Conservation (phyloP, 2,329 filamentous ascomycete species). For the Alternaria consortialis region DNA sequence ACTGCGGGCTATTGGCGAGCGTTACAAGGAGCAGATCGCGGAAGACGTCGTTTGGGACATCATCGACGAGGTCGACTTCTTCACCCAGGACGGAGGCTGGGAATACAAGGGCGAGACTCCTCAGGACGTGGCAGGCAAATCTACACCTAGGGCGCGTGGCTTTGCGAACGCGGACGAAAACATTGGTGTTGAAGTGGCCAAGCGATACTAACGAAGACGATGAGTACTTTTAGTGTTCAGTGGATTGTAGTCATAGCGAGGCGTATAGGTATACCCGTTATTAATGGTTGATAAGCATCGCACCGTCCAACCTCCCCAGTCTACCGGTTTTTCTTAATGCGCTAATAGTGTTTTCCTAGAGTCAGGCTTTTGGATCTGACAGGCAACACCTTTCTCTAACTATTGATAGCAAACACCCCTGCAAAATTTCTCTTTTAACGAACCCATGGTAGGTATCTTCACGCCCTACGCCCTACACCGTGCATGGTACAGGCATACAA, state of each 20-base stretch:
- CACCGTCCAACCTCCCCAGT: neutral
- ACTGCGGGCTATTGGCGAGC: constrained; percentile 73
- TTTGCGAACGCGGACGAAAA: constrained; percentile 51
- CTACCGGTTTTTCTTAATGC: neutral
- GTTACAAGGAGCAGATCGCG: constrained; percentile 91
- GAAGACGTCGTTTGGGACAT: constrained; percentile 95
- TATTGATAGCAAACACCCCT: no score
- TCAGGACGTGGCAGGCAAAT: constrained; percentile 44
- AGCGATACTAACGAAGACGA: constrained; percentile 35
- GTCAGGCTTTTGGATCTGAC: neutral
- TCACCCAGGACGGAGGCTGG: constrained; percentile 71
- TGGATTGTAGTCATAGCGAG: constrained; percentile 9
- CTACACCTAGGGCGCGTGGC: constrained; percentile 49
- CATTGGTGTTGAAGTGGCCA: constrained; percentile 48
- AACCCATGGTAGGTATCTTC: no score
- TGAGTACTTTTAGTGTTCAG: neutral
- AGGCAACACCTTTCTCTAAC: neutral
- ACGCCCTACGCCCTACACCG: constrained; percentile 10
- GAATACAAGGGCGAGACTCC: constrained; percentile 50
- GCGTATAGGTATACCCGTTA: constrained; percentile 22
- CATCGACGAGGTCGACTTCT: constrained; percentile 93
- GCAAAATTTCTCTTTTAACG: neutral
- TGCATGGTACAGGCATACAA: neutral
- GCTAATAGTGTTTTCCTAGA: no score
- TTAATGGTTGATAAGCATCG: neutral